Conservation (phyloP, 2,329 filamentous ascomycete species). For the Verticillium klebahnii region DNA sequence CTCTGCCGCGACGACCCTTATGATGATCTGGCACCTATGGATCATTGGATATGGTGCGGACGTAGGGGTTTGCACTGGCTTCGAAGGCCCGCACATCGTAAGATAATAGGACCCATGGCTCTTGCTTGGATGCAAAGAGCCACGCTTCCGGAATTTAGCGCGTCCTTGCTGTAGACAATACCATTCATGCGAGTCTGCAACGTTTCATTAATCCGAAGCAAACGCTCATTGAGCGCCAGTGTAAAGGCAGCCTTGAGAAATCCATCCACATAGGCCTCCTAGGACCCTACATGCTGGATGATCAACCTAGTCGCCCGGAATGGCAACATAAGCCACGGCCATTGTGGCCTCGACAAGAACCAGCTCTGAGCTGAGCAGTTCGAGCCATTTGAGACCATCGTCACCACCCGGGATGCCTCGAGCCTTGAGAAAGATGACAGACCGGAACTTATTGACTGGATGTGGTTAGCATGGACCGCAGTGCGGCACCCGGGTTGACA, state of each 20-base stretch:
- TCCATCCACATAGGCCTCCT: constrained; percentile 1
- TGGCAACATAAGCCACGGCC: constrained; percentile 11
- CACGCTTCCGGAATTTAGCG: too few species aligned
- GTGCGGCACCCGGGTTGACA: neutral
- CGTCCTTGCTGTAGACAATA: neutral
- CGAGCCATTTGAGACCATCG: constrained; percentile 10
- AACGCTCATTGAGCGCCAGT: constrained; percentile 4
- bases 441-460: neutral
- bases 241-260: neutral
- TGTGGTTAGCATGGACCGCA: neutral
- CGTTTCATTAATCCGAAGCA: neutral
- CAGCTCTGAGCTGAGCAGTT: constrained; percentile 16
- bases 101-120: too few species aligned
- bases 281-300: neutral
- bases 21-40: too few species aligned
- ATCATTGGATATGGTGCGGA: neutral
- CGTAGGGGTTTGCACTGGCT: neutral
- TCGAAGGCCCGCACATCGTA: neutral
- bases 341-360: constrained; percentile 18
- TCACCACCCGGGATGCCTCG: neutral
- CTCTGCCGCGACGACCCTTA: too few species aligned
- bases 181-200: constrained; percentile 7
- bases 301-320: neutral
- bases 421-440: neutral
- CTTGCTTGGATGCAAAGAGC: too few species aligned